phyloP scores from a whole-genome alignment of 2,329 filamentous ascomycete genomes.

The Aspergillus eucalypticola region DNA sequence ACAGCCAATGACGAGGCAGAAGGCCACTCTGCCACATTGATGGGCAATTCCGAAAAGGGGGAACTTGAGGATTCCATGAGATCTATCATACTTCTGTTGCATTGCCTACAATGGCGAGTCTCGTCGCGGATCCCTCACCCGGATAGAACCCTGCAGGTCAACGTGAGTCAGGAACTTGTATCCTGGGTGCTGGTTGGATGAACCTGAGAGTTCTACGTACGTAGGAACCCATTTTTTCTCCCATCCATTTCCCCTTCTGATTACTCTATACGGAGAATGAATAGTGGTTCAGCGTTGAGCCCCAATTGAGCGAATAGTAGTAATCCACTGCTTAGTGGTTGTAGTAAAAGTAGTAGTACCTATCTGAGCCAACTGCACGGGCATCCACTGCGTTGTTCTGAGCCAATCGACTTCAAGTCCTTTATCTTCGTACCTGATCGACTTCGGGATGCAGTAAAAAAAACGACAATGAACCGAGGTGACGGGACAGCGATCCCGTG shows the following conservation, averaged over 20 bases:
- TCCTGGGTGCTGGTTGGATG: slow-evolving; percentile 10
- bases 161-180: slow-evolving; percentile 18
- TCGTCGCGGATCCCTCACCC: slow-evolving; percentile 5
- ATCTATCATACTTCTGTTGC: slow-evolving; percentile 18
- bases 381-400: not conserved
- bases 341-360: no score
- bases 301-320: not conserved
- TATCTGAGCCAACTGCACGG: slow-evolving; percentile 1
- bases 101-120: slow-evolving; percentile 6
- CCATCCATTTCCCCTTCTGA: not conserved
- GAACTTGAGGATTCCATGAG: slow-evolving; percentile 10
- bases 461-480: not conserved
- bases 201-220: not conserved
- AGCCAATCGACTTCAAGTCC: not conserved
- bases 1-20: slow-evolving; percentile 2
- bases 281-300: not conserved
- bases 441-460: not conserved
- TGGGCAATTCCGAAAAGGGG: slow-evolving; percentile 3
- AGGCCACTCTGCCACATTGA: not conserved
- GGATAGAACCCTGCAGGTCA: slow-evolving; percentile 16
- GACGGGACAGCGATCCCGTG: slow-evolving; percentile 1
- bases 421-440: not conserved
- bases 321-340: no score
- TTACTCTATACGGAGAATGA: not conserved
- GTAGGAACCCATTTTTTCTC: not conserved